Evolutionary conservation across 177 flowering plant species (phyloP).

Genomic region (Vitis hybrid): DNA sequence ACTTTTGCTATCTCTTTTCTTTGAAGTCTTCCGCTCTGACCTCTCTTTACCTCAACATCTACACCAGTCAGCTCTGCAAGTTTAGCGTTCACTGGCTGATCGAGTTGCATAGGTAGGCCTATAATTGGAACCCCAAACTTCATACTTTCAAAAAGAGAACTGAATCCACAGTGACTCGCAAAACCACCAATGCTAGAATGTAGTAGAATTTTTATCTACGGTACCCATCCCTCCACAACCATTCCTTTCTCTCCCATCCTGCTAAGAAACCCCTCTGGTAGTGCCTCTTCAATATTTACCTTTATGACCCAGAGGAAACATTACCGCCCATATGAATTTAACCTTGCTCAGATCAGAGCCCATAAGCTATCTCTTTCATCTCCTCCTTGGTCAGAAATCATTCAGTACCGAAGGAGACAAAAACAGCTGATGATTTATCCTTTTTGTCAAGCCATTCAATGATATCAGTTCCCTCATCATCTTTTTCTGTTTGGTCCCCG

Average conservation of each 20-base stretch:
- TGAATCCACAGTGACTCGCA: conserved; percentile 37
- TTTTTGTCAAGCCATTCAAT: conserved; percentile 24
- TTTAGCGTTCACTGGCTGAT: conserved; percentile 27
- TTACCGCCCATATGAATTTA: conserved; percentile 33
- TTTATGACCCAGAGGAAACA: conserved; percentile 14
- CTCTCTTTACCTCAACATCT: conserved; percentile 19
- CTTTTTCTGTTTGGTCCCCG: background rate
- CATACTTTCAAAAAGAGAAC: conserved; percentile 27
- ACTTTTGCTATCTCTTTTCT: conserved; percentile 16
- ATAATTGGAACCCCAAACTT: conserved; percentile 26
- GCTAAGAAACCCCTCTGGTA: conserved; percentile 18
- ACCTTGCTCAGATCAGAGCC: conserved; percentile 25
- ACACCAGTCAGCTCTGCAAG: conserved; percentile 18
- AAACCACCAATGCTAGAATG: conserved; percentile 29
- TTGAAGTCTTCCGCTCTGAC: conserved; percentile 6
- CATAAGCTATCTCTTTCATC: conserved; percentile 28
- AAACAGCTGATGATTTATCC: conserved; percentile 10
- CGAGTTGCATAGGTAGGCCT: conserved; percentile 24
- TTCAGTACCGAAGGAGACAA: conserved; percentile 35
- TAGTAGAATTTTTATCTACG: conserved; percentile 15
- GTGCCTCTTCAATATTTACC: background rate
- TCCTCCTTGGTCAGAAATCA: conserved; percentile 21
- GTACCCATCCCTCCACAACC: conserved; percentile 24
- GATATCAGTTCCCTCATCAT: background rate
- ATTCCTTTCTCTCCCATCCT: conserved; percentile 21